phyloP scores from a whole-genome alignment of 106 monocot genomes.

The Dactylorhiza incarnata region DNA sequence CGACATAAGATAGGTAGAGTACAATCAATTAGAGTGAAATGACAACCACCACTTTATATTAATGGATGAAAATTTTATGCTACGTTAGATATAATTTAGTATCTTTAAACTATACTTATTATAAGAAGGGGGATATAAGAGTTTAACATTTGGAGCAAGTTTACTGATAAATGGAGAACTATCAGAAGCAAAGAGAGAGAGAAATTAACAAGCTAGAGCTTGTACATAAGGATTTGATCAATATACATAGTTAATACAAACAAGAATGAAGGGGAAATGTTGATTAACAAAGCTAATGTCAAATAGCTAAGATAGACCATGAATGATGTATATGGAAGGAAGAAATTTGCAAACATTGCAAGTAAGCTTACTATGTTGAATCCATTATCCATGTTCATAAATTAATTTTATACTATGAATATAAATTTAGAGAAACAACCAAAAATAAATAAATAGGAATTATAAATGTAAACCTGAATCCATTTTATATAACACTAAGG shows the following conservation, averaged over 20 bases:
- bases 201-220: not conserved
- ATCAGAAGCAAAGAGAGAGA: not conserved
- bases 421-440: not conserved
- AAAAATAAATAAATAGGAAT: not conserved
- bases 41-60: not conserved
- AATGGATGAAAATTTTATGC: not conserved
- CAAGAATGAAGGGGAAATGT: not conserved
- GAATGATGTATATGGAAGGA: not conserved
- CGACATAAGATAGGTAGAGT: not conserved
- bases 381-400: not conserved
- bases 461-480: not conserved
- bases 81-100: not conserved
- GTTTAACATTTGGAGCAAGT: not conserved
- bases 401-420: not conserved
- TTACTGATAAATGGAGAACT: not conserved
- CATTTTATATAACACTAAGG: not conserved
- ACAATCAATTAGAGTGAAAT: not conserved
- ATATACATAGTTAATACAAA: not conserved
- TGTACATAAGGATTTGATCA: not conserved
- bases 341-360: not conserved
- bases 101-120: not conserved
- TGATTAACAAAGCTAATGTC: not conserved
- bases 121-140: not conserved
- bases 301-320: not conserved
- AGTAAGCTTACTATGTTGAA: not conserved